Evolutionary conservation across 2,329 filamentous ascomycete species (phyloP), one percentile per base, ranked within the genome.

Genomic region (Tolypocladium inflatum): DNA sequence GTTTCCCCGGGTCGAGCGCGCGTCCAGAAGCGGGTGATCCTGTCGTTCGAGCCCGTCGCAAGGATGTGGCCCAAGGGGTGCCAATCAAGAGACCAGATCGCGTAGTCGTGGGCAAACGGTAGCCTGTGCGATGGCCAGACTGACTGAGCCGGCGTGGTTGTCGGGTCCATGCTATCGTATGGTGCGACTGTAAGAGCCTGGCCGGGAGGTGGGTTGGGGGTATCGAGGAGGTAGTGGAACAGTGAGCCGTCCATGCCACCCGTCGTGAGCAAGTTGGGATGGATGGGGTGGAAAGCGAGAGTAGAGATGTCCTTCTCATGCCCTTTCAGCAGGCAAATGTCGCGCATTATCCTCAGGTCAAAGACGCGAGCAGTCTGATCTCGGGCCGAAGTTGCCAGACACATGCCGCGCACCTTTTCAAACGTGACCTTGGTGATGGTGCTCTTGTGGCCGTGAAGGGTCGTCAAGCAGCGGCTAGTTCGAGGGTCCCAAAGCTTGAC

Each of bases 401-500:
- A 88, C 63, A 88, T 82, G 37, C 90, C 92, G 67, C 90, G 88
- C 11, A 90, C 86, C 55, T 87, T 88, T 70, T 97, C 94, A 69
- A 99, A 99, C 52, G 88, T 76, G 0, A 92, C 95, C 69, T 94
- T 94, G 51, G 91, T 94, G 67, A 99, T 92, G 42, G 91, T 96
- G 70, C 96, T 97, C 73, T 99, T 99, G 74, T 97, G 94, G 50
- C 91, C 93, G 72, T 96, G 92, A 4, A 99, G 83, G 0, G 93
- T 97, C 0, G 93, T 97, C 57, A 99, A 79, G 70, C 91, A 96
- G 50, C 91, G 87, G 41, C 89, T 87, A 6, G 88, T 93, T 58
- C 94, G 84, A n/a, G 94, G 94, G 71, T 99, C 94, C 94, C 94
- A 99, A 50, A 99, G 85, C 73, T 97, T 97, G 68, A 99, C 91